Evolutionary conservation across 768 basidiomycete species (phyloP).

Genomic region (Mycena pura): DNA sequence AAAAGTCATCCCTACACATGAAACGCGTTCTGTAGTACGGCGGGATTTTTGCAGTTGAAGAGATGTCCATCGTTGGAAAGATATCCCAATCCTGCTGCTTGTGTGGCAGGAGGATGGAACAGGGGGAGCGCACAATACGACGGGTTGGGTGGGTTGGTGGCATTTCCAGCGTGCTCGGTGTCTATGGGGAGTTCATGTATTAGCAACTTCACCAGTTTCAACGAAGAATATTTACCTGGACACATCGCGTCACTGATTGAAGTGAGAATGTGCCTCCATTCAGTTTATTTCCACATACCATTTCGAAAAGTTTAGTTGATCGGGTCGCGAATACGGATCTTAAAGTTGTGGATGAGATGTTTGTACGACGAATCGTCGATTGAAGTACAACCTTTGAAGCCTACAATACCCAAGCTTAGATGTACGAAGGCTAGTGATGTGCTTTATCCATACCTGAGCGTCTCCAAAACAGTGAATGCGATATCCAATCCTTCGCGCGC

Average conservation of each 20-base stretch:
- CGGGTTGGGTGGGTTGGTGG: conserved; percentile 43
- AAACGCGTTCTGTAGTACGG: conserved; percentile 52
- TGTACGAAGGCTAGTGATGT: background rate
- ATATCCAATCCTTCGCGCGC: conserved; percentile 58
- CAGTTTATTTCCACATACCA: conserved; percentile 42
- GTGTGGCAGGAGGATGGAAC: conserved; percentile 48
- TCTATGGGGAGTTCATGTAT: conserved; percentile 36
- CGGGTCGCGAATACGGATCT: conserved; percentile 62
- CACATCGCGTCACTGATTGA: conserved; percentile 52
- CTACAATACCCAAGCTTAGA: too few species aligned
- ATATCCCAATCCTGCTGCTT: conserved; percentile 46
- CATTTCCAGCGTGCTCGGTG: conserved; percentile 50
- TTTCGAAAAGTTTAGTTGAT: conserved; percentile 52
- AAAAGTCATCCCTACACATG: conserved; percentile 51
- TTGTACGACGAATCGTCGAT: background rate
- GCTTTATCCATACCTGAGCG: conserved; percentile 52
- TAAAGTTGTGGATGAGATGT: background rate
- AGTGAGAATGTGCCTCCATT: background rate
- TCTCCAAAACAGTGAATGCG: conserved; percentile 62
- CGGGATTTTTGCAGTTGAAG: conserved; percentile 56
- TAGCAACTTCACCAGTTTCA: background rate
- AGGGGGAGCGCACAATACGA: conserved; percentile 56
- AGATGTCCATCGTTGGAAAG: conserved; percentile 58
- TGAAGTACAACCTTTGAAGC: conserved; percentile 50
- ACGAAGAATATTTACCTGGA: conserved; percentile 39